Percentiles rank a stretch among this genome's conserved stretches.
Evolutionary conservation across 495 filamentous ascomycete genomes (phyloP).

Genomic region (Penicillium subrubescens): DNA sequence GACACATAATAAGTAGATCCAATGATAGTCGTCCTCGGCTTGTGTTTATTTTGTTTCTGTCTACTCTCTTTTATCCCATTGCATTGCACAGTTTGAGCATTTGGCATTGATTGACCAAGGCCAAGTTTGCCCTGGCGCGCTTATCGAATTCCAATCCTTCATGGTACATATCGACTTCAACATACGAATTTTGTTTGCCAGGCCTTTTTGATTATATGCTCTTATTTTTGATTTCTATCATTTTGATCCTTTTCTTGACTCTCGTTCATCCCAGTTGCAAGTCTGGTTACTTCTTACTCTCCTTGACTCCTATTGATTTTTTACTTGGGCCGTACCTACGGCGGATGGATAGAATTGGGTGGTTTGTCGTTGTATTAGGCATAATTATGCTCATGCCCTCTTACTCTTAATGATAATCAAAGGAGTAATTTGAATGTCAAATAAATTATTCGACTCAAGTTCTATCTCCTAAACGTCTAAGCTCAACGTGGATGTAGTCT

Average conservation of each 20-base stretch:
- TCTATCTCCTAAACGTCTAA: neutral
- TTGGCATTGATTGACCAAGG: neutral
- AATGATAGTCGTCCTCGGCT: neutral
- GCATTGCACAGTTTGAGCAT: slow-evolving; percentile 23
- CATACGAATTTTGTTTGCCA: slow-evolving; percentile 19
- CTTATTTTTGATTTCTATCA: slow-evolving; percentile 5
- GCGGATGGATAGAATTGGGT: slow-evolving; percentile 3
- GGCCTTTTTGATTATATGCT: slow-evolving; percentile 18
- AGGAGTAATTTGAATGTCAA: slow-evolving; percentile 11
- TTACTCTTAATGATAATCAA: slow-evolving; percentile 19
- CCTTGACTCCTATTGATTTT: slow-evolving; percentile 7
- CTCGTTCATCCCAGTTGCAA: slow-evolving; percentile 13
- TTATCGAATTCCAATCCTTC: slow-evolving; percentile 13
- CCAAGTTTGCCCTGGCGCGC: slow-evolving; percentile 7
- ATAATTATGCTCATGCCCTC: neutral
- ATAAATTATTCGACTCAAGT: neutral
- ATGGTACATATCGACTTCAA: slow-evolving; percentile 32
- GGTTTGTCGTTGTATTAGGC: slow-evolving; percentile 17
- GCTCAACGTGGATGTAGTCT: neutral
- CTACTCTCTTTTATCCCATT: neutral
- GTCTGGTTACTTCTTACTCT: slow-evolving; percentile 13
- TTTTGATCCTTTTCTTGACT: slow-evolving; percentile 22
- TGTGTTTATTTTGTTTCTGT: neutral
- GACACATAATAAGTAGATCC: slow-evolving; percentile 19
- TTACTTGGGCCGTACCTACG: neutral